Base-by-base conservation (phyloP, 495 filamentous ascomycete genomes). In the Hypoxylon cercidicola region DNA sequence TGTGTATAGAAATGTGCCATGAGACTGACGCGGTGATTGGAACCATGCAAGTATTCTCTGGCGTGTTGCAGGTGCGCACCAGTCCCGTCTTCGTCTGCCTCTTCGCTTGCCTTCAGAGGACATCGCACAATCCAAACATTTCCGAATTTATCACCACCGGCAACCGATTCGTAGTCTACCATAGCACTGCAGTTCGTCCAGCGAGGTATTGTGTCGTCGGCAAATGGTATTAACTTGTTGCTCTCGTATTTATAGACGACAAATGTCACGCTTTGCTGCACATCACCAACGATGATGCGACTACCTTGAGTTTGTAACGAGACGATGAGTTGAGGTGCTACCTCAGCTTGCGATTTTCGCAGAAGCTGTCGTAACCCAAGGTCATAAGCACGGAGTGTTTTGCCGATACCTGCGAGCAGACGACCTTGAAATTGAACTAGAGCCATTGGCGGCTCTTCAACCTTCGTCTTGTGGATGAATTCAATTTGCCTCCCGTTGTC, bases 111-210 rank as follows among this genome's bases (percentile, higher is more conserved):
- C 73, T 96, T 94, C 60, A 88, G 84, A 0, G 96, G 93, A 68
- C 90, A 94, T 10, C 96, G 90, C 55, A 98, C 73, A 35, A 98
- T 83, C 92, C 93, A 98, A 2, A 99, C 71, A 68, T 98, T 98
- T 44, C 96, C 96, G 62, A 99, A 99, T 72, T 96, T 97, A 78
- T 99, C 96, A 40, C 96, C 96, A 32, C 93, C 95, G 10, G 93
- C 95, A 15, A 90, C 87, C 1, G 94, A 97, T 73, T 98, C 95
- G 77, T 99, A 99, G 73, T 99, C 96, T 0, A 97, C 88, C 94
- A 98, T 97, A 5, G 91, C 84, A 0, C 88, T 90, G 45, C 88
- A 87, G 1, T 91, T 93, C 0, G 92, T 96, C 90, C 91, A 97
- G 19, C 96, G 88, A 34, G 93, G 81, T 55, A 97, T 81, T 13